Percentiles rank a stretch among this genome's conserved stretches.
Conservation (phyloP, 192 early-diverging fungal genomes). For the Thamnidium elegans region DNA sequence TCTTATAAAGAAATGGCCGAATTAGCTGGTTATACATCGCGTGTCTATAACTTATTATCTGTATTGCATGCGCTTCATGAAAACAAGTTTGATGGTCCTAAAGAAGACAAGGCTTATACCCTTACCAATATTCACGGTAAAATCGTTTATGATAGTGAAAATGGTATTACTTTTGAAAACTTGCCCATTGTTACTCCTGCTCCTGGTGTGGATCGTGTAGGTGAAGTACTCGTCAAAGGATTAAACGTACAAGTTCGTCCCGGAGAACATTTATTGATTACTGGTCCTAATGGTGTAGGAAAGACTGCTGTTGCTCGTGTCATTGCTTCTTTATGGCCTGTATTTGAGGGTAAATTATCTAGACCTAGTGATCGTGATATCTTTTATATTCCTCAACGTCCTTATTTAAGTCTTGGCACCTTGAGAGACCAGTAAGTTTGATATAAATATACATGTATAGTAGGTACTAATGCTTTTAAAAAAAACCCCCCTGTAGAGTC, state of each 20-base stretch:
- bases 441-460: too few relatives aligned
- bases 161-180: conserved; percentile 79
- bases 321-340: conserved; percentile 91
- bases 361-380: conserved; percentile 78
- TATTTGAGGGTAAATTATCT: conserved; percentile 69
- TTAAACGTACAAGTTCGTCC: conserved; percentile 77
- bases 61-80: conserved; percentile 77
- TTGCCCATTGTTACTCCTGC: conserved; percentile 91
- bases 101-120: conserved; percentile 35
- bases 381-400: conserved; percentile 98
- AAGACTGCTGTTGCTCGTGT: conserved; percentile 93
- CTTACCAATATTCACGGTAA: conserved; percentile 58
- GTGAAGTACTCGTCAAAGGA: conserved; percentile 81
- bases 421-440: conserved; percentile 89
- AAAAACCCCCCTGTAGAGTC: too few relatives aligned
- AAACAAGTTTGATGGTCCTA: conserved; percentile 49
- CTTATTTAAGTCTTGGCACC: conserved; percentile 90
- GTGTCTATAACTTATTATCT: conserved; percentile 83
- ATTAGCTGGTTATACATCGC: conserved; percentile 83
- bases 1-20: conserved; percentile 92
- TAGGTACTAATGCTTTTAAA: too few relatives aligned
- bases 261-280: conserved; percentile 87
- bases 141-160: conserved; percentile 46
- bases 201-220: conserved; percentile 50
- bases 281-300: conserved; percentile 94